phyloP scores from a whole-genome alignment of 768 basidiomycete species.

The Suillus paluster region DNA sequence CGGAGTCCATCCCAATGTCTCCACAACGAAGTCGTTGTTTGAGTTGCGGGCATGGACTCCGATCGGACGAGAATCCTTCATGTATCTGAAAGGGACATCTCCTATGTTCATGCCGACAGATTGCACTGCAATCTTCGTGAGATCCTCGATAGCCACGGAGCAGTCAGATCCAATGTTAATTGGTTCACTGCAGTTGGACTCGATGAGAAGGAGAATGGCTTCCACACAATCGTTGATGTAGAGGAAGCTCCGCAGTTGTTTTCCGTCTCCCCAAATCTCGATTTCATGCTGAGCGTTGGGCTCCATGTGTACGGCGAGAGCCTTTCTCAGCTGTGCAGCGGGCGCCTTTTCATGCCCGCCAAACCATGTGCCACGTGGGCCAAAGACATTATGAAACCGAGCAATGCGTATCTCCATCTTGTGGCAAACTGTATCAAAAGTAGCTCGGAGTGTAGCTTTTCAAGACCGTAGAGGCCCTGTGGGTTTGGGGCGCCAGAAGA shows the following conservation, averaged over 20 bases:
- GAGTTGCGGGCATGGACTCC: conserved; percentile 59
- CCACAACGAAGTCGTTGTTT: conserved; percentile 44
- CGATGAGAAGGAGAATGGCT: conserved; percentile 49
- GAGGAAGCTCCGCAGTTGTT: conserved; percentile 57
- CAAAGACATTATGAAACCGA: conserved; percentile 64
- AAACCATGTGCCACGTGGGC: conserved; percentile 56
- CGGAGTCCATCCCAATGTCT: conserved; percentile 48
- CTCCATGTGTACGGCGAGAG: conserved; percentile 35
- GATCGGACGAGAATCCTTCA: conserved; percentile 35
- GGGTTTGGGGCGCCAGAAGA: conserved; percentile 42
- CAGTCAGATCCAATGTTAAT: conserved; percentile 58
- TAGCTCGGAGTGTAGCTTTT: conserved; percentile 57
- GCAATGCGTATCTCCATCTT: conserved; percentile 49
- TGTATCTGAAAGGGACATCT: conserved; percentile 33
- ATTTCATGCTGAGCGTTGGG: conserved; percentile 25
- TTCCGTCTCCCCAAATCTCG: conserved; percentile 63
- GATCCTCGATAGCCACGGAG: conserved; percentile 44
- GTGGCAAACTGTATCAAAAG: conserved; percentile 39
- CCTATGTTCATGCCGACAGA: conserved; percentile 34
- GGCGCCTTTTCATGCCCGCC: conserved; percentile 63
- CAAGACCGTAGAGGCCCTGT: conserved; percentile 63
- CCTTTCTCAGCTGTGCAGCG: conserved; percentile 60
- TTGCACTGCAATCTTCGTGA: conserved; percentile 45
- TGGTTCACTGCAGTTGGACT: conserved; percentile 38
- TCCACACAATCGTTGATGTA: conserved; percentile 59